Evolutionary conservation across 2,329 filamentous ascomycete species (phyloP), one percentile per base, ranked within the genome.

Genomic region (Cladorrhinum sp.): DNA sequence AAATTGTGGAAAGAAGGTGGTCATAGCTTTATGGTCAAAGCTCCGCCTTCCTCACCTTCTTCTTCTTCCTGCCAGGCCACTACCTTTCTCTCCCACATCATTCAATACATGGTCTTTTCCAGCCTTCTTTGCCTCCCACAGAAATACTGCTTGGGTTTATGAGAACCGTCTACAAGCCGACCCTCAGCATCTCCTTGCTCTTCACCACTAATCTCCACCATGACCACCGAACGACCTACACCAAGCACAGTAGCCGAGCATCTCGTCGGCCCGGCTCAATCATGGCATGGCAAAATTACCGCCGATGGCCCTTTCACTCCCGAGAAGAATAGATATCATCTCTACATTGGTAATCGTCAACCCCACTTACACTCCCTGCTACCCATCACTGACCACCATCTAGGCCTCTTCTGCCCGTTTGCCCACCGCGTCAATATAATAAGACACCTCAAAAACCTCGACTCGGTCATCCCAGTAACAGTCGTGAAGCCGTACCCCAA

Each of bases 401-500:
- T 67, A 78, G 81, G 84, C 20, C 78, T 87, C 25, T 88, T 88
- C 74, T 88, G 85, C 66, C 85, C 85, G 2, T 88, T 87, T 65
- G 85, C 85, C 1, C 85, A 88, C 67, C 79, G 85, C 10, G 81
- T 73, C 16, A 85, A 85, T 65, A 72, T 88, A 10, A 76, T 84
- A 8, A 77, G 84, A 4, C 77, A 85, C 53, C 74, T 88, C 53
- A 85, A 86, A 67, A 81, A 82, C 32, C 77, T 88, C 2, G 75
- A 81, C 32, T 71, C 78, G 10, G 74, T 82, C 36, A 80, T 88
- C 49, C 76, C 80, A 5, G 67, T 86, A 20, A 85, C 82, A 1
- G 75, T 88, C 3, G 85, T 89, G 1, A 83, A 82, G 65, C 81
- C 86, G 0, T 89, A 89, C 63, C 87, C 87, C 0, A 90, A 89